Evolutionary conservation across 257 asterid genomes (phyloP).

Genomic region (Jasminum sambac): DNA sequence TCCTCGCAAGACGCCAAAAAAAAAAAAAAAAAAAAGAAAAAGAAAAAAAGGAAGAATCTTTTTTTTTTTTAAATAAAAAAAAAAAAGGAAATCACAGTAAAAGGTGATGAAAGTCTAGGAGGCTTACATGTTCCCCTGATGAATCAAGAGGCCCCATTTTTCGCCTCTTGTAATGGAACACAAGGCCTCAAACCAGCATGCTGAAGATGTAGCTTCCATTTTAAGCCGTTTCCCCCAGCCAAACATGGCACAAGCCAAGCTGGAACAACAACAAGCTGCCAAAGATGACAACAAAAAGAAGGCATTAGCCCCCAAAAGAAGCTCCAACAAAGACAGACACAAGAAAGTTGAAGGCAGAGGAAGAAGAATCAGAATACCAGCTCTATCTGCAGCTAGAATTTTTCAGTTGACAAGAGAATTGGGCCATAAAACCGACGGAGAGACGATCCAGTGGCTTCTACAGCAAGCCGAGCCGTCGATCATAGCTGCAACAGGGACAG

Average conservation of each 20-base stretch:
- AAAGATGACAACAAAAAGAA: slow-evolving; percentile 35
- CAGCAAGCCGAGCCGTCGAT: slow-evolving; percentile 76
- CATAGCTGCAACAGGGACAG: slow-evolving; percentile 67
- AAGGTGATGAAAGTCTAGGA: slow-evolving; percentile 20
- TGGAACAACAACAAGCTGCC: background rate
- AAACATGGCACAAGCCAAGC: slow-evolving; percentile 50
- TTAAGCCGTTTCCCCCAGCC: slow-evolving; percentile 4
- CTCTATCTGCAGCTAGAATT: slow-evolving; percentile 66
- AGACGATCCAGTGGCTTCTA: slow-evolving; percentile 71
- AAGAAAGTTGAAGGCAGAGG: slow-evolving; percentile 78
- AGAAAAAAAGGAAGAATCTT: too few relatives aligned
- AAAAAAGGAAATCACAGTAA: slow-evolving; percentile 7
- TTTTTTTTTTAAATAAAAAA: background rate
- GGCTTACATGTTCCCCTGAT: slow-evolving; percentile 15
- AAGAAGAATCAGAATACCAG: slow-evolving; percentile 66
- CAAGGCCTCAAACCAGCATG: slow-evolving; percentile 8
- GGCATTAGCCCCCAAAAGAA: slow-evolving; percentile 48
- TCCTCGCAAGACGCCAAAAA: slow-evolving; percentile 14
- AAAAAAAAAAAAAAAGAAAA: too few relatives aligned
- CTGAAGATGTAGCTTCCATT: slow-evolving; percentile 40
- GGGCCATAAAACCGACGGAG: slow-evolving; percentile 75
- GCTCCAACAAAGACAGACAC: slow-evolving; percentile 67
- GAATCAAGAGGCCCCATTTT: slow-evolving; percentile 18
- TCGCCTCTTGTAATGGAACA: slow-evolving; percentile 15
- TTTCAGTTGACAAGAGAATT: slow-evolving; percentile 64